Evolutionary conservation across 371 early-diverging fungal genomes (phyloP).

Genomic region (Rhizopus sp.): DNA sequence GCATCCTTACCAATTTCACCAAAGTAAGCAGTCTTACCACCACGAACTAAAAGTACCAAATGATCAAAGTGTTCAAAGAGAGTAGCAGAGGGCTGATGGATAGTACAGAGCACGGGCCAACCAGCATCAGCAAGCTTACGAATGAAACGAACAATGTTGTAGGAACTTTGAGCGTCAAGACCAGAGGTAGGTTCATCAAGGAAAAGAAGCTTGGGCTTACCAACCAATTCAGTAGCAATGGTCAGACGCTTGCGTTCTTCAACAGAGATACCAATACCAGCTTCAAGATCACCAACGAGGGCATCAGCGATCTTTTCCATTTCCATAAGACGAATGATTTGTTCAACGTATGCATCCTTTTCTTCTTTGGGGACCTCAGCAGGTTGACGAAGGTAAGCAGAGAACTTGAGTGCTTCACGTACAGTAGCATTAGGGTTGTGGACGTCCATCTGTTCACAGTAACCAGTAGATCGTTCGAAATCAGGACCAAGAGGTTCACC

Average conservation of each 20-base stretch:
- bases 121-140: conserved; percentile 71
- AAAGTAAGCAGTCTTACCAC: conserved; percentile 81
- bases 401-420: conserved; percentile 74
- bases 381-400: conserved; percentile 71
- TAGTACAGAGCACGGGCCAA: conserved; percentile 75
- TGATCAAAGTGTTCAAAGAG: conserved; percentile 84
- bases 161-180: conserved; percentile 66
- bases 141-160: conserved; percentile 75
- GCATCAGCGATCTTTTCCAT: conserved; percentile 65
- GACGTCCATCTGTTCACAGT: conserved; percentile 85
- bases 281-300: conserved; percentile 58
- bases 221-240: conserved; percentile 74
- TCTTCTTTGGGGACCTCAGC: conserved; percentile 57
- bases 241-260: conserved; percentile 70
- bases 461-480: conserved; percentile 78
- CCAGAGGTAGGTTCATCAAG: conserved; percentile 90
- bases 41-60: conserved; percentile 75
- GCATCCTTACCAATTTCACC: conserved; percentile 71
- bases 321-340: conserved; percentile 66
- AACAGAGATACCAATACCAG: conserved; percentile 62
- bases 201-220: conserved; percentile 77
- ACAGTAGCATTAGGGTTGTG: conserved; percentile 66
- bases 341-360: conserved; percentile 68
- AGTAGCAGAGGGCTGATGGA: conserved; percentile 84
- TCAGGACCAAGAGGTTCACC: conserved; percentile 48